Base-by-base conservation (phyloP, 1,284 basidiomycete genomes). In the Gyrodon tennesseensis region DNA sequence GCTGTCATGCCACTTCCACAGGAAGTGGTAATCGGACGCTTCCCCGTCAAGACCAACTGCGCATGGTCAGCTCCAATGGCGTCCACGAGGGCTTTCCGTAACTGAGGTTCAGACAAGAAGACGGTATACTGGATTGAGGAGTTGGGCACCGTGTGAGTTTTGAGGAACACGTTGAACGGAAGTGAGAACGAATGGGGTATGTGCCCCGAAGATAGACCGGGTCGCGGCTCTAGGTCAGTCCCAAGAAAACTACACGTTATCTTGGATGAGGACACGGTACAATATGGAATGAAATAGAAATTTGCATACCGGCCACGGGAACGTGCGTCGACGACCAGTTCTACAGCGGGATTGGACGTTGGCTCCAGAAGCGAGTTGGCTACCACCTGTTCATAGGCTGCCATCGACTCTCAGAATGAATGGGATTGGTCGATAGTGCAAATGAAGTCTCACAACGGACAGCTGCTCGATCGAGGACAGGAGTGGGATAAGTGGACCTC, bases 1-100 rank as follows among this genome's bases (percentile, higher is more conserved):
- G 97, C 97, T 19, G 96, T 98, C 97, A 99, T 99, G 23, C 97
- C 97, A 71, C 91, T 94, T 55, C 94, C 94, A 78, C 94, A 96
- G 64, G 83, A 89, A 37, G 91, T 86, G 18, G 89, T 83, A 46
- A 94, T 84, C 27, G 79, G 75, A 61, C 83, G 79, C 64, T 86
- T 77, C 16, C 90, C 90, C 4, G 80, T 76, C 56, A 90, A 77
- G 23, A 94, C 80, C 52, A 80, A 74, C 44, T 83, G 76, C 59
- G 86, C 83, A 62, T 81, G 77, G 58, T 86, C 82, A 51, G 75
- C 71, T 41, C 90, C 90, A 41, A 94, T 78, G 13, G 84, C 82
- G 31, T 83, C 77, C 46, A 84, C 79, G 37, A 96, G 80, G n/a
- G 83, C 86, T 56, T 80, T 73, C 37, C 80, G 81, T 44, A 97